Base-by-base conservation (phyloP, 306 rosid species). In the Fragaria iinumae region DNA sequence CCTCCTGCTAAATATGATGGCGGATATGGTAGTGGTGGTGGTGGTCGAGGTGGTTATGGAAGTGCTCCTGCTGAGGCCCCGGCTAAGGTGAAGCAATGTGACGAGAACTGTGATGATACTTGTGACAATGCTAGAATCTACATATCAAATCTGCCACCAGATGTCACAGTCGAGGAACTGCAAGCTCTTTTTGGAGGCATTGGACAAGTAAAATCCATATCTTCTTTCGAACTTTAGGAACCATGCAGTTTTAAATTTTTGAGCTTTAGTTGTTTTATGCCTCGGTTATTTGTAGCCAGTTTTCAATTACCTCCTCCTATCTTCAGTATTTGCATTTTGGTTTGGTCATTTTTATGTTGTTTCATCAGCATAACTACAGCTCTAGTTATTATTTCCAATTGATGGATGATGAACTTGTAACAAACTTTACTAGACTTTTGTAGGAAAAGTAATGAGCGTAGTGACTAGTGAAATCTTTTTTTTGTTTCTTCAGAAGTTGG, bases 81-180 rank as follows among this genome's bases (percentile, higher is more conserved):
- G 2, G 85, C 92, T 72, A 83, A 86, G 44, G 92, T 96, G 88
- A 96, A 88, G 92, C 99, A 96, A 88, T 96, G 99, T 16, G 99
- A 96, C 65, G 90, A 84, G 38, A 88, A 86, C 80, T 96, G 99
- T 83, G 93, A 69, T 18, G 99, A 96, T 69, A 45, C 90, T 8
- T 96, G 99, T 83, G 98, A 92, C 87, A 96, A 96, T 80, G 67
- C 98, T 86, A 91, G 99, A 93, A 96, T 96, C 84, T 96, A 96
- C 87, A 89, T 96, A 21, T 96, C 99, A 47, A 96, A 93, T 80
- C 84, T 96, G 81, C 99, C 99, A 4, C 92, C 93, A 2, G 99
- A 96, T 83, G 97, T 96, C 85, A 91, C 97, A 2, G 78, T 25
- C 69, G 99, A 96, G 4, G 99, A 96, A 87, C 83, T 96, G 83